Evolutionary conservation across 805 yeast species (phyloP), one percentile per base, ranked within the genome.

Genomic region (Starmerella apicola): DNA sequence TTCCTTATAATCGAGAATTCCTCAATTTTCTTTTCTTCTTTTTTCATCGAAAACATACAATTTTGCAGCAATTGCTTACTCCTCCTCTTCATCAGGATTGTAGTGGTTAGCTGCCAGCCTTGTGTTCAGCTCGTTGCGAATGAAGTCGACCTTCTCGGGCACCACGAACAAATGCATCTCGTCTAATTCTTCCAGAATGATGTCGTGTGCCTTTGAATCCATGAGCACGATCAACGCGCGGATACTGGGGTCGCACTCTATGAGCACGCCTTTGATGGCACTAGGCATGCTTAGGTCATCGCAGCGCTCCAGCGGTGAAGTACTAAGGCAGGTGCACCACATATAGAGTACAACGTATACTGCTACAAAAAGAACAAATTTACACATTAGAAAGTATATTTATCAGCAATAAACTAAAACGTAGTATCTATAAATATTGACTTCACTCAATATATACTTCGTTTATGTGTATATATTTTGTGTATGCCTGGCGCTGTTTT

Each of bases 111-210:
- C 76, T 2, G 94, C 76, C 19, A 88, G 64, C 45, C 84, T 61
- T 45, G 74, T 62, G 55, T 81, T 83, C 49, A 88, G 68, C 57
- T 88, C 94, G 38, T 61, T 65, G 51, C 85, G 88, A 36, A 88
- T 77, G 53, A 66, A 76, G 19, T 74, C 78, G 2, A 88, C 81
- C 60, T 78, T 81, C 28, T 73, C 71, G 24, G 78, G 79, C 50
- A 82, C 88, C 22, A 88, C 79, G 45, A 91, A 65, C 16, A 88
- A 60, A 59, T 91, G 97, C 1, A 91, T 82, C 34, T 86, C 96
- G 56, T 91, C 97, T 31, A 88, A 67, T 51, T 91, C 97, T 59
- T 73, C 76, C 17, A 75, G 59, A 4, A 76, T 72, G 25, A 91
- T 78, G 50, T 85, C 94, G 43, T 82, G 79, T 27, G 68, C 62